Percentiles rank a stretch among this genome's conserved stretches.
Conservation (phyloP, 2,329 filamentous ascomycete genomes). For the Zasmidium citrigriseum region DNA sequence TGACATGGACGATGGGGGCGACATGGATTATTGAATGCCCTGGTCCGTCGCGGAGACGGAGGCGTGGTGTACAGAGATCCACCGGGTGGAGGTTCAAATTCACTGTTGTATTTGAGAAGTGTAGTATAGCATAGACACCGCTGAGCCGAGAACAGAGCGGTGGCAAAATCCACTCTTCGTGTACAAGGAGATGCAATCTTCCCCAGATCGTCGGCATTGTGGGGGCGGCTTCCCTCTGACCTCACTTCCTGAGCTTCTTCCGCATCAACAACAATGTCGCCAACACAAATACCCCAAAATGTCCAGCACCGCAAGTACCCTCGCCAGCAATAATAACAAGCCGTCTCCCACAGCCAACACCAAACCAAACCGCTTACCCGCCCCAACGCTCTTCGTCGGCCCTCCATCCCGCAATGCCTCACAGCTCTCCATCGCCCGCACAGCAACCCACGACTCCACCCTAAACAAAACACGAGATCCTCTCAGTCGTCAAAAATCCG, state of each 20-base stretch:
- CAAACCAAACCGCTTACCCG: conserved; percentile 60
- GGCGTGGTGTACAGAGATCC: not conserved
- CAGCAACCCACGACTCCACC: conserved; percentile 20
- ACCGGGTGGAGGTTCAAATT: not conserved
- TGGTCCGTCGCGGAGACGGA: too few species aligned
- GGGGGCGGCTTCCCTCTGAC: not conserved
- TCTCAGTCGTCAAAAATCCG: conserved; percentile 24
- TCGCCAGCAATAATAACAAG: conserved; percentile 13
- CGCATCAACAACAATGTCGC: not conserved
- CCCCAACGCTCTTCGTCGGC: conserved; percentile 77
- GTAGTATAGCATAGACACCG: conserved; percentile 9
- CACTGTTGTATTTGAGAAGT: conserved; percentile 7
- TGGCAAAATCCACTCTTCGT: not conserved
- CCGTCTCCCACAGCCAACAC: conserved; percentile 33
- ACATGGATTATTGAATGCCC: too few species aligned
- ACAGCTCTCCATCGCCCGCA: conserved; percentile 47
- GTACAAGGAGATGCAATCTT: not conserved
- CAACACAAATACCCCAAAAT: not conserved
- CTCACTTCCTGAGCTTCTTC: not conserved
- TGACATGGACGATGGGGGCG: too few species aligned
- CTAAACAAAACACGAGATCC: conserved; percentile 23
- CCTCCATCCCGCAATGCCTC: conserved; percentile 74
- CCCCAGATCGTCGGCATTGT: not conserved
- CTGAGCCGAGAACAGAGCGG: not conserved
- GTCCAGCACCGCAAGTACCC: conserved; percentile 4